Evolutionary conservation across 179 eudicot genomes (phyloP).

Genomic region (Heliamphora pulchella): DNA sequence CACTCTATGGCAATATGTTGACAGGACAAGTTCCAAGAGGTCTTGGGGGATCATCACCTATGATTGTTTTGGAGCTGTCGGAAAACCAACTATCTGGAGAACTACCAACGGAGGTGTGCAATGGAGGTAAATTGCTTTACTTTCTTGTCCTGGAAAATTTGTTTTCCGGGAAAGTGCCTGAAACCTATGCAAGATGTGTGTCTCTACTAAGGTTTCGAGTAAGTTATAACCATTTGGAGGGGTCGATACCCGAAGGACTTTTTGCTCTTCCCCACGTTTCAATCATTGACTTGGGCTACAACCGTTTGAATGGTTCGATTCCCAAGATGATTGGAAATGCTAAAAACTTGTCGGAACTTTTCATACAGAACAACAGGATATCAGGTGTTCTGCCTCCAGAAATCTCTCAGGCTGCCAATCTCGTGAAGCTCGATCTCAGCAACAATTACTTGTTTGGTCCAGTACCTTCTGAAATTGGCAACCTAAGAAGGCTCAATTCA

Average conservation of each 20-base stretch:
- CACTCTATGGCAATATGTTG: constrained; percentile 66
- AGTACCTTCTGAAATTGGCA: constrained; percentile 66
- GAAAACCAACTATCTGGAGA: constrained; percentile 63
- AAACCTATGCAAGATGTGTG: constrained; percentile 49
- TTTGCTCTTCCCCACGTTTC: constrained; percentile 69
- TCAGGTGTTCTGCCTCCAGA: constrained; percentile 69
- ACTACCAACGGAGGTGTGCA: constrained; percentile 61
- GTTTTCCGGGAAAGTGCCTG: constrained; percentile 65
- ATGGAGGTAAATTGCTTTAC: constrained; percentile 60
- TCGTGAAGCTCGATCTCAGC: constrained; percentile 83
- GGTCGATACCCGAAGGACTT: constrained; percentile 61
- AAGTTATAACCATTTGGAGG: constrained; percentile 56
- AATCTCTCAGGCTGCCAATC: constrained; percentile 50
- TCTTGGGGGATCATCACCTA: constrained; percentile 52
- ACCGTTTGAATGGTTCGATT: constrained; percentile 54
- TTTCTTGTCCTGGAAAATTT: constrained; percentile 58
- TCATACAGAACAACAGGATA: constrained; percentile 54
- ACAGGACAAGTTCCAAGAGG: constrained; percentile 66
- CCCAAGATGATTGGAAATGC: constrained; percentile 48
- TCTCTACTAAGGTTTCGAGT: constrained; percentile 75
- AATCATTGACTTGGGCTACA: constrained; percentile 61
- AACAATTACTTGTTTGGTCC: constrained; percentile 63
- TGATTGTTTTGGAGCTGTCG: constrained; percentile 67
- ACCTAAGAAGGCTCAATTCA: constrained; percentile 54
- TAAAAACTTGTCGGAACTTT: constrained; percentile 65